Conservation (phyloP, 2,329 filamentous ascomycete genomes). For the Periglandula ipomoeae region DNA sequence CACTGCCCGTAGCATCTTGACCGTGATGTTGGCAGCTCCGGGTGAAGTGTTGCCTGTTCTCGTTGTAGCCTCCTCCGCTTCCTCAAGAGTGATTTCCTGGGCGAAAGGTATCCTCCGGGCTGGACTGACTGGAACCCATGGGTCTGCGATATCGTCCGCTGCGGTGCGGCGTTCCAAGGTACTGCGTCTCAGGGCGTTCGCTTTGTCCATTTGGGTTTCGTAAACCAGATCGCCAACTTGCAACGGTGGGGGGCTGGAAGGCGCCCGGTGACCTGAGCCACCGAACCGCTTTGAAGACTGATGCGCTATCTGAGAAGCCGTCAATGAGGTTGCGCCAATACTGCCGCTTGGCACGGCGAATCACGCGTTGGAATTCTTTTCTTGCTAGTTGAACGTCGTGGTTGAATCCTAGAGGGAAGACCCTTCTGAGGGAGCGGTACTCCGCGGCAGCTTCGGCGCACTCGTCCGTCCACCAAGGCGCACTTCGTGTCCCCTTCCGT, state of each 20-base stretch:
- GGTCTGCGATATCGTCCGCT: constrained; percentile 10
- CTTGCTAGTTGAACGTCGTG: neutral
- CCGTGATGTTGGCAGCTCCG: constrained; percentile 13
- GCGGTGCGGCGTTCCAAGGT: too few species aligned
- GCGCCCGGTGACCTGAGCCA: constrained; percentile 9
- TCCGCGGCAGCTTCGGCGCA: too few species aligned
- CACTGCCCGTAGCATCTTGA: constrained; percentile 10
- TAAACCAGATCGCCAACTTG: constrained; percentile 9
- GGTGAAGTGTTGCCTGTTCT: constrained; percentile 13
- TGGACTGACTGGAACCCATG: constrained; percentile 7
- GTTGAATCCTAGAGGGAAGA: too few species aligned
- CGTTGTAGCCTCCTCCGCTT: constrained; percentile 10
- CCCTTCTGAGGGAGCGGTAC: too few species aligned
- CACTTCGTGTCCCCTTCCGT: too few species aligned
- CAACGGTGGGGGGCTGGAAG: constrained; percentile 12
- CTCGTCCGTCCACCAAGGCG: too few species aligned
- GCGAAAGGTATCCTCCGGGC: constrained; percentile 9
- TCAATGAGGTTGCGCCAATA: constrained; percentile 11
- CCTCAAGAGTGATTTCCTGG: constrained; percentile 10
- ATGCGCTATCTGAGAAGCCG: constrained; percentile 8
- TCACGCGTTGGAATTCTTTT: constrained; percentile 7
- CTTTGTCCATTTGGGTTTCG: too few species aligned
- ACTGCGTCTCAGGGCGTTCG: too few species aligned
- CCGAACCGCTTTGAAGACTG: constrained; percentile 9
- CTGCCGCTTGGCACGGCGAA: constrained; percentile 7